These are phyloP conservation scores for Porphyrellus cyaneotinctus DNA, from an alignment of 768 basidiomycete genomes.

Conservation along the genomic window DNA sequence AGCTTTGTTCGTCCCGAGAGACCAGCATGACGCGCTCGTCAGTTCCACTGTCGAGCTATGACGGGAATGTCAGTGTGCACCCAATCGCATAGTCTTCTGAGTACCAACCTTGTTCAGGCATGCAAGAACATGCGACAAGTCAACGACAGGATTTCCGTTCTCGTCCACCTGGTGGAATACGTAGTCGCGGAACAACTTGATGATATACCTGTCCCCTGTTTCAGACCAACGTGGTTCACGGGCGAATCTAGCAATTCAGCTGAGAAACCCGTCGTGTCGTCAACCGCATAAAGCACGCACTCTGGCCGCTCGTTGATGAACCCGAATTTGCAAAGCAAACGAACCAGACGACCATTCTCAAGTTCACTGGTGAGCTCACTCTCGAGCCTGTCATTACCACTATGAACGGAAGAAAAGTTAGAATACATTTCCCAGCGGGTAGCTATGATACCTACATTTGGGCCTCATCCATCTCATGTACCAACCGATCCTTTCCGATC, in stretches of 20 bases:
- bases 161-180: constrained; percentile 98
- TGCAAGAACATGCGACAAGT: constrained; percentile 84
- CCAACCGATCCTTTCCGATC: constrained; percentile 61
- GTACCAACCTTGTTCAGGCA: constrained; percentile 85
- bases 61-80: neutral
- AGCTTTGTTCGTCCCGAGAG: constrained; percentile 92
- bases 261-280: neutral
- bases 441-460: constrained; percentile 51
- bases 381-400: constrained; percentile 79
- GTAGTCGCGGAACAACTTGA: constrained; percentile 97
- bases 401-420: constrained; percentile 28
- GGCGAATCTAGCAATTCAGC: constrained; percentile 67
- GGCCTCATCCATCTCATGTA: constrained; percentile 80
- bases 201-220: constrained; percentile 95
- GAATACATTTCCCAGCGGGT: neutral
- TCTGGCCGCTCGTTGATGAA: constrained; percentile 99
- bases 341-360: constrained; percentile 89
- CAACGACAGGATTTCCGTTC: constrained; percentile 82
- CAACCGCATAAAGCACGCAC: constrained; percentile 45
- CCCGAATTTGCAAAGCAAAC: constrained; percentile 88
- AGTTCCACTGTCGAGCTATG: constrained; percentile 84
- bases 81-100: neutral
- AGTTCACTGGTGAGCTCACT: constrained; percentile 81
- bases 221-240: constrained; percentile 96
- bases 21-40: constrained; percentile 96